A percentile compares a stretch with the other conserved stretches of the same genome.
Evolutionary conservation across 306 rosid species (phyloP).

Genomic region (Malus orientalis): DNA sequence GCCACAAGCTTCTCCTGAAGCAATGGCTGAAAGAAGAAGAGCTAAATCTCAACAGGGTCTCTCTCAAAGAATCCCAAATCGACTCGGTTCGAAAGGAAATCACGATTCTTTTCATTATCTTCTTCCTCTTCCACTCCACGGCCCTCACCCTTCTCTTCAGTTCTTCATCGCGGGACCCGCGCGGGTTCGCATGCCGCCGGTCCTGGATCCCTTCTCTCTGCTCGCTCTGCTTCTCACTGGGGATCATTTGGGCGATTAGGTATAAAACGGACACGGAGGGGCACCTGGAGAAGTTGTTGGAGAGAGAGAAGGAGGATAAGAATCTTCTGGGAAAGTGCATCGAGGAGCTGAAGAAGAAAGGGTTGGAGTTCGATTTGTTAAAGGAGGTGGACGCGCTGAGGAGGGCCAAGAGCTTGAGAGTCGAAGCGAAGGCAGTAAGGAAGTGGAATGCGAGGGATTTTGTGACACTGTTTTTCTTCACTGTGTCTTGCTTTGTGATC

Average conservation of each 20-base stretch:
- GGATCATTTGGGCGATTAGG: slow-evolving; percentile 70
- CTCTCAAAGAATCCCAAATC: slow-evolving; percentile 74
- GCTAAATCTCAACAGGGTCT: slow-evolving; percentile 57
- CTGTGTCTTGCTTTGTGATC: slow-evolving; percentile 62
- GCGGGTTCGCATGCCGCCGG: slow-evolving; percentile 36
- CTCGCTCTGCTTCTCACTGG: slow-evolving; percentile 67
- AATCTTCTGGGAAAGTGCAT: slow-evolving; percentile 60
- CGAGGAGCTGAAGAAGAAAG: slow-evolving; percentile 81
- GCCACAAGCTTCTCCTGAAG: slow-evolving; percentile 92
- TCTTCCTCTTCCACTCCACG: slow-evolving; percentile 92
- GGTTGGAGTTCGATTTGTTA: slow-evolving; percentile 78
- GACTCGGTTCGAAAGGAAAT: slow-evolving; percentile 66
- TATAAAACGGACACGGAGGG: slow-evolving; percentile 81
- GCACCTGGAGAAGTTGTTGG: slow-evolving; percentile 69
- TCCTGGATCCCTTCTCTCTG: slow-evolving; percentile 84
- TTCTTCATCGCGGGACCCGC: slow-evolving; percentile 18
- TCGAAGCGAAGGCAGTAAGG: slow-evolving; percentile 50
- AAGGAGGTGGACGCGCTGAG: slow-evolving; percentile 93
- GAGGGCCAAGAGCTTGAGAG: slow-evolving; percentile 78
- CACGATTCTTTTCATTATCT: slow-evolving; percentile 70
- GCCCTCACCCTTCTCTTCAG: slow-evolving; percentile 72
- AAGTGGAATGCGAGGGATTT: slow-evolving; percentile 90
- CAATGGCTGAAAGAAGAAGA: slow-evolving; percentile 97
- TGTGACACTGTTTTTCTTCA: slow-evolving; percentile 58
- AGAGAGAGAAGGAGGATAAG: slow-evolving; percentile 77